Conservation (phyloP, 345 rosid genomes). For the Cardamine chenopodiifolia region DNA sequence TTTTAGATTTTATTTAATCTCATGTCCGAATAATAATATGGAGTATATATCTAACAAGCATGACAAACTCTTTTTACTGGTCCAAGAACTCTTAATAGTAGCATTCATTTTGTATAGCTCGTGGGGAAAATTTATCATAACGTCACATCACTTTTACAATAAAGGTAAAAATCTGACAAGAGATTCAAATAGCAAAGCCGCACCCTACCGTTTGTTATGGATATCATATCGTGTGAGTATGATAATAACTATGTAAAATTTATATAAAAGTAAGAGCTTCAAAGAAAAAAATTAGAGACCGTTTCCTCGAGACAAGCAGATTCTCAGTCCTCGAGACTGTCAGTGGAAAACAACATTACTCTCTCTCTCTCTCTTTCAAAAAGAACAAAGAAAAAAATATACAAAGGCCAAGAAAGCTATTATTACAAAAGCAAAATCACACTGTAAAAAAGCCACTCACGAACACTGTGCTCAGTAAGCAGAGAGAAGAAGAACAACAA, state of each 20-base stretch:
- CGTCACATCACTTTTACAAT: slow-evolving; percentile 18
- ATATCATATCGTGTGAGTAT: slow-evolving; percentile 7
- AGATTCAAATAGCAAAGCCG: slow-evolving; percentile 17
- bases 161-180: slow-evolving; percentile 13
- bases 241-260: background rate
- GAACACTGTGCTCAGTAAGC: slow-evolving; percentile 26
- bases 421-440: slow-evolving; percentile 38
- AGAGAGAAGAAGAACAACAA: slow-evolving; percentile 26
- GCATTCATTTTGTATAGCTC: slow-evolving; percentile 13
- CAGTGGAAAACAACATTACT: slow-evolving; percentile 39
- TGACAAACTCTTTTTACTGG: background rate
- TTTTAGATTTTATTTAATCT: no score
- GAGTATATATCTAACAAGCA: background rate
- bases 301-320: slow-evolving; percentile 48
- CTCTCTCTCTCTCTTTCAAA: slow-evolving; percentile 38
- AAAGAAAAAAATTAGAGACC: slow-evolving; percentile 32
- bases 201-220: slow-evolving; percentile 21
- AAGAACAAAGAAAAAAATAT: slow-evolving; percentile 16
- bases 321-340: slow-evolving; percentile 43
- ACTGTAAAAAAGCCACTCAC: slow-evolving; percentile 38
- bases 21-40: background rate
- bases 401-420: slow-evolving; percentile 42
- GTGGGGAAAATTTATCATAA: background rate
- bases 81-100: background rate
- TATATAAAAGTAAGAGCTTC: slow-evolving; percentile 5